These are phyloP conservation scores for Diaporthe sp. DNA, from an alignment of 2,329 filamentous ascomycete genomes.

Conservation along the genomic window DNA sequence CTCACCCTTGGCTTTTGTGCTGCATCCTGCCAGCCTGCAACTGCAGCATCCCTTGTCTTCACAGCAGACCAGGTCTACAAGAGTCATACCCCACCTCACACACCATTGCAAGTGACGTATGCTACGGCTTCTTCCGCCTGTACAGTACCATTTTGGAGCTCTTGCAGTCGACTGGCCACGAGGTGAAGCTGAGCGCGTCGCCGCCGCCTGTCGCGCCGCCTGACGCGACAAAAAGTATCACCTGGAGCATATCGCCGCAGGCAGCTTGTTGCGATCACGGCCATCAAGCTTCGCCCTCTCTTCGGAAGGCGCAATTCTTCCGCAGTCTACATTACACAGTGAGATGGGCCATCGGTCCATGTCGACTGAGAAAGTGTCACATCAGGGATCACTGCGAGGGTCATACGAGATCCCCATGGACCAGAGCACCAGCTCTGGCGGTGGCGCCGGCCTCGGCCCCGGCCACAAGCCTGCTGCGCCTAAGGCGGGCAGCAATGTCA, in stretches of 20 bases:
- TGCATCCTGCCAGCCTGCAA: constrained; percentile 7
- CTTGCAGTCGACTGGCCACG: background rate
- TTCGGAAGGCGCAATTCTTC: background rate
- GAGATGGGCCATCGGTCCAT: constrained; percentile 14
- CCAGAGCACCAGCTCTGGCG: constrained; percentile 13
- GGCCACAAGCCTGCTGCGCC: constrained; percentile 34
- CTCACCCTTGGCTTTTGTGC: background rate
- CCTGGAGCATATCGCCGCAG: background rate
- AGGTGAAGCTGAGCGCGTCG: constrained; percentile 31
- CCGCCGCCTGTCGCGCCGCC: constrained; percentile 10
- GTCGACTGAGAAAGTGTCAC: constrained; percentile 29
- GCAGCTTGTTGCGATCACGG: background rate
- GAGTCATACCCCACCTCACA: background rate
- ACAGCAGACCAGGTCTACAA: background rate
- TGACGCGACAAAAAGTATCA: constrained; percentile 20
- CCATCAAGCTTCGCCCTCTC: background rate
- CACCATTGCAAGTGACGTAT: constrained; percentile 37
- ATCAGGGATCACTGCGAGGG: constrained; percentile 32
- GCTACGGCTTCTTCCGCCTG: constrained; percentile 19
- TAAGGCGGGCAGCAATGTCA: constrained; percentile 16
- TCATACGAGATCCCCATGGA: constrained; percentile 39
- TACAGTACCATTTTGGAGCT: background rate
- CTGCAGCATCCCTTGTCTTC: constrained; percentile 25
- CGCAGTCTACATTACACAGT: background rate
- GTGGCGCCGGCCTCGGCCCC: constrained; percentile 2